Base-by-base conservation (phyloP, 108 stramenopile species). In the Hondaea fermentalgiana region DNA sequence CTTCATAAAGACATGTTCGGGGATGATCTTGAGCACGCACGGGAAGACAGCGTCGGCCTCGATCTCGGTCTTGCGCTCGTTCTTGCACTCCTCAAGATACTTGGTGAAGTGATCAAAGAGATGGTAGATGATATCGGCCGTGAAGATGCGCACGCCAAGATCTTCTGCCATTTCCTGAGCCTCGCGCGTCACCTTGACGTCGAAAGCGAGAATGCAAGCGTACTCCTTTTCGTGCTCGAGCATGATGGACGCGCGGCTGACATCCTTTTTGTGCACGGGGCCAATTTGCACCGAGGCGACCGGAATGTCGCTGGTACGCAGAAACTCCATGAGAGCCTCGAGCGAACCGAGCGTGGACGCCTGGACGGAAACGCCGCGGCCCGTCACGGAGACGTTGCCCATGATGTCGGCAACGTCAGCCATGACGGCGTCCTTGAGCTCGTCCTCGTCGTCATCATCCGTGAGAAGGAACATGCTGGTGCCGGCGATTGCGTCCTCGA, bases 51-150 rank as follows among this genome's bases (percentile, higher is more conserved):
- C 95, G 28, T 90, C 87, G 60, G 92, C 95, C 59, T 93, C 92
- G 21, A 98, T 96, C 76, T 97, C 97, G 83, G 95, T 94, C 72
- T 96, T 92, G 90, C 95, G 90, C 57, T 93, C 94, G 69, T 95
- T 95, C 8, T 92, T 94, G 10, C 97, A 91, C 19, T 95, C 93
- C 60, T 96, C 96, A 95, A 97, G 96, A 90, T 97, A 97, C 29
- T 95, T 90, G 8, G 97, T 96, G 92, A 98, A 98, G 89, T 98
- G 98, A 92, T 98, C 98, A 88, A 98, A 98, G 72, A 99, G 93
- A 92, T 99, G 99, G 93, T 99, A 99, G 90, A 99, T 99, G 90
- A 99, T 99, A 89, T 99, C 99, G 28, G 99, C 99, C 5, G 98
- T 98, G 94, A 99, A 98, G 89, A 99, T 97, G 43, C 95, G 92